Evolutionary conservation across 2,329 filamentous ascomycete species (phyloP).

Genomic region (Paracoccidioides brasiliensis): DNA sequence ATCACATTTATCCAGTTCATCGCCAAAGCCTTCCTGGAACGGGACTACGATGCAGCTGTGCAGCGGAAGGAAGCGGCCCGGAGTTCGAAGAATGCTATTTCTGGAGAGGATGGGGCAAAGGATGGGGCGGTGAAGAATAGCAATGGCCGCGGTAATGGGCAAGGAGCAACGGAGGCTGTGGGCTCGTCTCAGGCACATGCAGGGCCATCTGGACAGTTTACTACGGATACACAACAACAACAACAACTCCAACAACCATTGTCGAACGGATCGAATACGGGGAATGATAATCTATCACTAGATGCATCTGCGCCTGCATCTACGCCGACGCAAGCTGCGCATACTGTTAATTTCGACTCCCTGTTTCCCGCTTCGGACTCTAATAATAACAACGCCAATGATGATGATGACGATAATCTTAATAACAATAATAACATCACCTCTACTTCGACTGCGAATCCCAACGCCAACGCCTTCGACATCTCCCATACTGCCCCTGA

Average conservation of each 20-base stretch:
- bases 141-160: too few relatives aligned
- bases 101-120: background rate
- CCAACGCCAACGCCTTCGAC: background rate
- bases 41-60: slow-evolving; percentile 24
- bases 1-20: slow-evolving; percentile 21
- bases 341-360: slow-evolving; percentile 27
- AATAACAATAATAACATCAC: slow-evolving; percentile 4
- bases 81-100: background rate
- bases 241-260: background rate
- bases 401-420: slow-evolving; percentile 2
- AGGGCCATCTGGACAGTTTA: too few relatives aligned
- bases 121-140: background rate
- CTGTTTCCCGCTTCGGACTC: slow-evolving; percentile 24
- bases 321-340: background rate
- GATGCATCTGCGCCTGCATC: background rate
- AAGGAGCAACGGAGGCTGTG: too few relatives aligned
- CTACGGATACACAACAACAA: too few relatives aligned
- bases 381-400: slow-evolving; percentile 8
- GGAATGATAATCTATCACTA: background rate
- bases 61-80: background rate
- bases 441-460: too few relatives aligned
- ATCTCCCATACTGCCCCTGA: background rate
- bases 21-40: slow-evolving; percentile 31
- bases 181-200: too few relatives aligned
- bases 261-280: background rate